Conservation (phyloP, 2,329 filamentous ascomycete species). For the Nemania abortiva region DNA sequence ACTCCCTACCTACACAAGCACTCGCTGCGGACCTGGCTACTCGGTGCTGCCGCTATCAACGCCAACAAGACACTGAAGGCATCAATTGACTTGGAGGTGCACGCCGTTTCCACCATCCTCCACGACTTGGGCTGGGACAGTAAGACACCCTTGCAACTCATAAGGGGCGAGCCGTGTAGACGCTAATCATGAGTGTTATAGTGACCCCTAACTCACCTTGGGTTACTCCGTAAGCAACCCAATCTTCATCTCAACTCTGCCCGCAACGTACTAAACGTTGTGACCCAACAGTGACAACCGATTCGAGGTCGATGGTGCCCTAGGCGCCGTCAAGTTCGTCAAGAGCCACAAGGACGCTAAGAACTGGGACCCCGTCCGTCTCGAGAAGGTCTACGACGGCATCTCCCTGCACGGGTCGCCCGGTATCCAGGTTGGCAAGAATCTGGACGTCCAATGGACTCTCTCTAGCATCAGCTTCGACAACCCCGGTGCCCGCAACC, state of each 20-base stretch:
- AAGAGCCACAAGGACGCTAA: slow-evolving; percentile 28
- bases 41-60: slow-evolving; percentile 35
- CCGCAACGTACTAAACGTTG: background rate
- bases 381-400: slow-evolving; percentile 37
- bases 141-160: slow-evolving; percentile 14
- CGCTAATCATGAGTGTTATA: slow-evolving; percentile 20
- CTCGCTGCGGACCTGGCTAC: slow-evolving; percentile 34
- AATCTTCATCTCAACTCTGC: no score
- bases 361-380: slow-evolving; percentile 30
- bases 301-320: slow-evolving; percentile 36
- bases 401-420: slow-evolving; percentile 35
- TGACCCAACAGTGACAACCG: slow-evolving; percentile 22
- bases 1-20: slow-evolving; percentile 33
- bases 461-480: slow-evolving; percentile 36
- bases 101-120: slow-evolving; percentile 35
- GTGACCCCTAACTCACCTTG: slow-evolving; percentile 37
- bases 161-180: background rate
- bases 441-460: slow-evolving; percentile 20
- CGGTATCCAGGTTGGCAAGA: slow-evolving; percentile 30
- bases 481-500: slow-evolving; percentile 28
- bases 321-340: slow-evolving; percentile 34
- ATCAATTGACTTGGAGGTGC: slow-evolving; percentile 31
- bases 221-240: slow-evolving; percentile 30
- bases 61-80: slow-evolving; percentile 34
- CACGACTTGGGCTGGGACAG: slow-evolving; percentile 40